These are phyloP conservation scores for Scalesia atractyloides DNA, from an alignment of 129 eudicot species.

Conservation along the genomic window DNA sequence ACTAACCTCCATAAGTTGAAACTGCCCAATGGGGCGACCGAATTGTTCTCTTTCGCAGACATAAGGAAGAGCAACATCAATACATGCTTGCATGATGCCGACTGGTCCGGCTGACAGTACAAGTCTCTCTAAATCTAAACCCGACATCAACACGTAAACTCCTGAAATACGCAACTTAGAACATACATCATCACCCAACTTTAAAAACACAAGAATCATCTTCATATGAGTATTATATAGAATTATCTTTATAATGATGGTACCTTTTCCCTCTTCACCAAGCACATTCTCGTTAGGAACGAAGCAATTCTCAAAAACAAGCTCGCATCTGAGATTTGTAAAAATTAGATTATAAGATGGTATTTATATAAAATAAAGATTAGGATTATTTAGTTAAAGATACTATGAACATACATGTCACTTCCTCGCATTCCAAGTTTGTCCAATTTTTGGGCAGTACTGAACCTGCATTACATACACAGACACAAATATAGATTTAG, in stretches of 20 bases:
- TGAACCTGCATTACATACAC: conserved; percentile 61
- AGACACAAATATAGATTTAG: conserved; percentile 1
- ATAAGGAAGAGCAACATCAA: conserved; percentile 92
- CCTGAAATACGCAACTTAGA: conserved; percentile 48
- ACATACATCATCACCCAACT: neutral
- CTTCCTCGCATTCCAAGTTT: conserved; percentile 99
- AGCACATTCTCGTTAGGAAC: conserved; percentile 92
- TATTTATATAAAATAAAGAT: neutral
- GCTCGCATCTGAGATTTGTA: conserved; percentile 80
- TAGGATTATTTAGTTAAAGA: conserved; percentile 2
- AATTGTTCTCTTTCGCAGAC: conserved; percentile 87
- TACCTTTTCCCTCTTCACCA: conserved; percentile 97
- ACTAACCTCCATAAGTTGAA: conserved; percentile 91
- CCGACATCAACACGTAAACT: conserved; percentile 98
- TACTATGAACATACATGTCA: conserved; percentile 70
- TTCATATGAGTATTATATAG: neutral
- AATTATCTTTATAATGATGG: neutral
- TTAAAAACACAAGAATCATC: neutral
- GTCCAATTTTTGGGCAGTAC: conserved; percentile 96
- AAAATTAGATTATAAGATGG: conserved; percentile 18
- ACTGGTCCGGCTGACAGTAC: conserved; percentile 95
- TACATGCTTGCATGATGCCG: conserved; percentile 95
- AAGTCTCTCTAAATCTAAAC: conserved; percentile 95
- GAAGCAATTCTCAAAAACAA: conserved; percentile 94
- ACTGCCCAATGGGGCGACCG: conserved; percentile 89